phyloP scores from a whole-genome alignment of 1,284 basidiomycete species.

The Puccinia horiana region DNA sequence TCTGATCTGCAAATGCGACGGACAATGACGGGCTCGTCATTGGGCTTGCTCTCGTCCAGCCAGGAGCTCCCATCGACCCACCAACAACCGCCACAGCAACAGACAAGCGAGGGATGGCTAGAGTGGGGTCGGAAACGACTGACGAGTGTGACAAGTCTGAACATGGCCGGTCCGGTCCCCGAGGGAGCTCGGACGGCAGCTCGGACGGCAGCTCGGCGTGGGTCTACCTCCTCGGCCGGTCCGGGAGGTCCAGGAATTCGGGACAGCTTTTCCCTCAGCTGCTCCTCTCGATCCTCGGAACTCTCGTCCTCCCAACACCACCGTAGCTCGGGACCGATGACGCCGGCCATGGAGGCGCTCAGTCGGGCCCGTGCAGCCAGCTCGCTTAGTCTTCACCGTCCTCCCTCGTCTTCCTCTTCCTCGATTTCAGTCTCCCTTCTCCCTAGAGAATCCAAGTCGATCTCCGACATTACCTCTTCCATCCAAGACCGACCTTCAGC shows the following conservation, averaged over 20 bases:
- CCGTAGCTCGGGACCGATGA: neutral
- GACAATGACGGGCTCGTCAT: slow-evolving; percentile 29
- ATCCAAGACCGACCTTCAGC: neutral
- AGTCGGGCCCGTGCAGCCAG: slow-evolving; percentile 25
- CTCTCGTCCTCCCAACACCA: neutral
- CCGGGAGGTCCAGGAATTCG: neutral
- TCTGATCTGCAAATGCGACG: neutral
- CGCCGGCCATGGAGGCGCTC: slow-evolving; percentile 48
- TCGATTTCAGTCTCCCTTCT: neutral
- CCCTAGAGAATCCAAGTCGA: neutral
- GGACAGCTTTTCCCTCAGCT: neutral
- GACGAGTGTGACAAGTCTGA: slow-evolving; percentile 49
- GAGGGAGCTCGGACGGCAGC: neutral
- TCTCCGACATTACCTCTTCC: neutral
- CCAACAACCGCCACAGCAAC: neutral
- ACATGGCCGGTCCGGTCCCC: neutral
- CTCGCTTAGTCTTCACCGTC: neutral
- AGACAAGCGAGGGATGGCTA: slow-evolving; percentile 37
- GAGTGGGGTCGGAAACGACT: slow-evolving; percentile 49
- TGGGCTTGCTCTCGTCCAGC: slow-evolving; percentile 1
- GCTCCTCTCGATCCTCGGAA: neutral
- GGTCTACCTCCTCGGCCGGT: neutral
- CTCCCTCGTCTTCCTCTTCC: slow-evolving; percentile 13
- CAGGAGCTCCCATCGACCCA: neutral
- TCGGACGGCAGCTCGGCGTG: neutral